Base-by-base conservation (phyloP, 179 eudicot species). In the Vitellaria paradoxa region DNA sequence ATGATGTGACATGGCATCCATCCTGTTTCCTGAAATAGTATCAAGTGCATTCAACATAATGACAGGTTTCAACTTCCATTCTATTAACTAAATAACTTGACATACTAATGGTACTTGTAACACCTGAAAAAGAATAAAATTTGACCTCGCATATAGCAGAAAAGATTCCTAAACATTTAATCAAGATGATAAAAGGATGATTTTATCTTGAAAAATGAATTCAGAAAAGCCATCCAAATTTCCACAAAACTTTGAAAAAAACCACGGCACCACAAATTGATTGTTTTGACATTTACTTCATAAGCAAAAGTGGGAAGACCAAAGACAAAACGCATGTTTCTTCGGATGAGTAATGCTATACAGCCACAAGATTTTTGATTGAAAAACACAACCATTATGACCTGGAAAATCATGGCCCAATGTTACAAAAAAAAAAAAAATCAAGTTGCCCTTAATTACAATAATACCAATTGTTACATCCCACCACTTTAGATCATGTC, bases 1-100 rank as follows among this genome's bases (percentile, higher is more conserved):
- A 95, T 70, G 20, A 95, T 77, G 77, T 95, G 99, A 73, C 78
- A 85, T 42, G 98, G 95, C 52, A 82, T 65, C 99, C 99, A 95
- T 81, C 99, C 99, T 50, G 97, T 93, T 85, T 90, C 93, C 99
- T 95, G 91, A 80, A 82, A 79, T 59, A 78, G 71, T 77, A 79
- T 45, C 42, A 79, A 63, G 72, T 9, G 75, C 14, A 71, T 46
- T n/a, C 24, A 15, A 57, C 20, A 63, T 73, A 55, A 78, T 73
- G 37, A 67, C 20, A 14, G 24, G n/a, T 18, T 57, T 73, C 17
- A 71, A 59, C 59, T 21, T 59, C 21, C 9, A 18, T 55, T 14
- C n/a, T 4, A 17, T 23, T 20, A 65, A 5, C 21, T 15, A 17
- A 63, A 46, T 40, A 26, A 24, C 45, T 15, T 9, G 7, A 72